Evolutionary conservation across 768 basidiomycete species (phyloP).

Genomic region (Leccinum longicurvipes): DNA sequence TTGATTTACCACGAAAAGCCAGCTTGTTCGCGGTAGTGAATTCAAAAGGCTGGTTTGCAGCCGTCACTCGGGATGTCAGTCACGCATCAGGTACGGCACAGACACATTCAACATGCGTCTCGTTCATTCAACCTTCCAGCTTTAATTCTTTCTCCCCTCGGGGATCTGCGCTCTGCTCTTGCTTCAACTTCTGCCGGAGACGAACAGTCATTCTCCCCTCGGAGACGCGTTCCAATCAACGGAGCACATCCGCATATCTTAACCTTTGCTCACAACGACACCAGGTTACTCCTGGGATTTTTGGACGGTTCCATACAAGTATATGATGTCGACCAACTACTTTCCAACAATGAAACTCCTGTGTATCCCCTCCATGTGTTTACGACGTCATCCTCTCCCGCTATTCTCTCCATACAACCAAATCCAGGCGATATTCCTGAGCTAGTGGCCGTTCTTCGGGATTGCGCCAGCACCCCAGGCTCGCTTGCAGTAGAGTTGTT

Average conservation of each 20-base stretch:
- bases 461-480: slow-evolving; percentile 30
- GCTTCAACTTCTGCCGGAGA: slow-evolving; percentile 37
- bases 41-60: slow-evolving; percentile 67
- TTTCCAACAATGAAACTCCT: slow-evolving; percentile 42
- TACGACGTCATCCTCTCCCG: slow-evolving; percentile 39
- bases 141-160: slow-evolving; percentile 59
- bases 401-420: slow-evolving; percentile 53
- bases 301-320: slow-evolving; percentile 57
- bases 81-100: slow-evolving; percentile 37
- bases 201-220: slow-evolving; percentile 46
- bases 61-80: slow-evolving; percentile 40
- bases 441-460: slow-evolving; percentile 57
- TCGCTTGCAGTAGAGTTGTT: slow-evolving; percentile 55
- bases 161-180: slow-evolving; percentile 56
- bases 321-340: slow-evolving; percentile 53
- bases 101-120: background rate
- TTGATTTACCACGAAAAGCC: slow-evolving; percentile 46
- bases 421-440: slow-evolving; percentile 63
- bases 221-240: slow-evolving; percentile 45
- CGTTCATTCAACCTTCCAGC: slow-evolving; percentile 33
- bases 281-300: slow-evolving; percentile 57
- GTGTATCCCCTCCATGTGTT: slow-evolving; percentile 50
- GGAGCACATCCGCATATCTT: slow-evolving; percentile 50
- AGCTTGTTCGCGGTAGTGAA: slow-evolving; percentile 59
- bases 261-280: slow-evolving; percentile 55